Base-by-base conservation (phyloP, 805 yeast genomes). In the Deakozyma indianensis region DNA sequence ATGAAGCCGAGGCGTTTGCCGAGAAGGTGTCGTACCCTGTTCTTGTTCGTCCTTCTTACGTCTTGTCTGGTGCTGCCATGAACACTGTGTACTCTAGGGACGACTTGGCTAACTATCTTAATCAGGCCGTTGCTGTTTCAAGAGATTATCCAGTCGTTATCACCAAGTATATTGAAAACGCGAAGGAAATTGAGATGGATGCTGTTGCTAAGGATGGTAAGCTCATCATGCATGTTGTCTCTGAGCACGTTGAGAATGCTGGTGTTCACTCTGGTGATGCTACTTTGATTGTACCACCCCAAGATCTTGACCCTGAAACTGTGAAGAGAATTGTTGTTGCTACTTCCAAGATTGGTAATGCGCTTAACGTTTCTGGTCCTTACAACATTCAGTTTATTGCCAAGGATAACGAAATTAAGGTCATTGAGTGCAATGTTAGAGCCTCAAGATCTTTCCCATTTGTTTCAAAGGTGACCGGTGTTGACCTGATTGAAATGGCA, bases 211-310 rank as follows among this genome's bases (percentile, higher is more conserved):
- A 76, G 56, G 73, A 87, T 47, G 98, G 98, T 57, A 66, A 78
- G 57, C 85, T 90, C 46, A 68, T 90, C 44, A 94, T 90, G 48
- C 98, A 90, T 65, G 97, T 95, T 48, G 83, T 90, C 48, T 84
- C 95, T 52, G 98, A 92, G 67, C 98, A 90, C 64, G 94, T 88
- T 59, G 98, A 90, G 69, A 87, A 88, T 59, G 98, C 98, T 7
- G 98, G 98, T 73, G 83, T 92, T 48, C 98, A 90, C 69, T 88
- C 96, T 44, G 98, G 98, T 66, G 98, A 90, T 67, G 98, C 98
- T 45, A 87, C 97, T 24, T 76, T 90, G 59, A 79, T 90, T 43
- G 73, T 92, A 48, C 98, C 98, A 48, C 97, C 98, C 23, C 94
- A 81, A 64, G 68, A 71, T 49, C 70, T 92, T 50, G 77, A 79